Evolutionary conservation across 2,329 filamentous ascomycete genomes (phyloP).

Genomic region (Neophaeococcomyces aloes): DNA sequence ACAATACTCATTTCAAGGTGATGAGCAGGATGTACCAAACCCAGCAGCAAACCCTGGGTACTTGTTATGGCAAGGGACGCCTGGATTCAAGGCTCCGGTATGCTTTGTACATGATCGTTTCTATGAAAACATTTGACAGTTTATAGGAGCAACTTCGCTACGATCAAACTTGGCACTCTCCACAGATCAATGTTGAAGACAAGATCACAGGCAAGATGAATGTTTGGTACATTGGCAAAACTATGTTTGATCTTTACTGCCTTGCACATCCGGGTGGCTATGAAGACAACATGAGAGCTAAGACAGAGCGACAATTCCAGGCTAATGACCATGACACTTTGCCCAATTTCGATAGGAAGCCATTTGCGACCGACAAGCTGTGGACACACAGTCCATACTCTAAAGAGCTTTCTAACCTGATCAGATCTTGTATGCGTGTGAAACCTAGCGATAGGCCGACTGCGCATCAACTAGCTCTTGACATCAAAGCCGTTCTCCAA

Average conservation of each 20-base stretch:
- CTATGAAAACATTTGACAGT: too few species aligned
- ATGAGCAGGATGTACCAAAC: conserved; percentile 9
- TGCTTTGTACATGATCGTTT: background rate
- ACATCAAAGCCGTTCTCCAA: background rate
- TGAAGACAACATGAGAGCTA: too few species aligned
- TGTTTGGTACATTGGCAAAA: conserved; percentile 3
- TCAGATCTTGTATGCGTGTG: background rate
- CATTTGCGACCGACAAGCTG: background rate
- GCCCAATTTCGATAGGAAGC: background rate
- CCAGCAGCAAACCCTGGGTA: conserved; percentile 10
- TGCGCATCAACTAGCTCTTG: background rate
- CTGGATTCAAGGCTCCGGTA: conserved; percentile 9
- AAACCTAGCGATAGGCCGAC: background rate
- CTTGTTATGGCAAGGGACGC: conserved; percentile 8
- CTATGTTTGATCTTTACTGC: conserved; percentile 2
- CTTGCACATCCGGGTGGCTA: background rate
- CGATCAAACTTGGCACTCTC: background rate
- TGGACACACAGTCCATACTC: background rate
- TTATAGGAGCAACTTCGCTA: background rate
- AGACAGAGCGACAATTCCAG: background rate
- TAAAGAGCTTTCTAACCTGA: background rate
- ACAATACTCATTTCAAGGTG: conserved; percentile 1
- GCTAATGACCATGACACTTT: background rate
- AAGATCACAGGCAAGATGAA: background rate
- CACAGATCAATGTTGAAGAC: background rate